Evolutionary conservation across 1,284 basidiomycete species (phyloP), one percentile per base, ranked within the genome.

Genomic region (Ustilago nuda): DNA sequence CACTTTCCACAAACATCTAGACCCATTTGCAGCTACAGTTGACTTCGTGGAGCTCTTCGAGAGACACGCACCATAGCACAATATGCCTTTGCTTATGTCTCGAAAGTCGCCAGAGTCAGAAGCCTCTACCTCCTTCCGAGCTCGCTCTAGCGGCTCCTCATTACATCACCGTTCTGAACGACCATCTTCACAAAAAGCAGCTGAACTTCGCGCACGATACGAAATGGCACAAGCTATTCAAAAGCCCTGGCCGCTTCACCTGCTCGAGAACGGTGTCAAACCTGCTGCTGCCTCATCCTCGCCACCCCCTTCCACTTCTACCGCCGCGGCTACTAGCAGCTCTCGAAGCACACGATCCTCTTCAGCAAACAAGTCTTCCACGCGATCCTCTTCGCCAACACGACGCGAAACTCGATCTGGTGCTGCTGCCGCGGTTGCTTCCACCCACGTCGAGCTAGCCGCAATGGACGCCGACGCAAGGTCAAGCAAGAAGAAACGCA

Each of bases 181-280:
- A 4, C 41, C 56, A 6, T 67, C 65, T 0, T 67, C 70, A 15
- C 58, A 60, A 11, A 59, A 57, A 32, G 61, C 68, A 8, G 53
- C 65, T 17, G 73, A 76, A 54, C 45, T 76, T 8, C 60, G 68
- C 2, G 73, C 73, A 4, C 45, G 73, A 19, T 76, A 71, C 55
- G 73, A 76, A 45, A 76, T 76, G 73, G 73, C 73, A 9, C 73
- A 76, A 53, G 73, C 73, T 27, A 71, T 76, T 9, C 73, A 76
- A 35, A 76, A 76, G 56, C 73, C 73, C 2, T 76, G 73, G 73
- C 73, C 73, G 2, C 23, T 76, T 19, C 73, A 76, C 30, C 37
- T 76, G 58, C 58, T 76, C 17, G 73, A 76, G 41, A 76, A 76
- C 56, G 73, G 73, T 17, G 61, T 67, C 39, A 76, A 76, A 46